Conservation (phyloP, 108 stramenopile species). For the Mediolabrus comicus region DNA sequence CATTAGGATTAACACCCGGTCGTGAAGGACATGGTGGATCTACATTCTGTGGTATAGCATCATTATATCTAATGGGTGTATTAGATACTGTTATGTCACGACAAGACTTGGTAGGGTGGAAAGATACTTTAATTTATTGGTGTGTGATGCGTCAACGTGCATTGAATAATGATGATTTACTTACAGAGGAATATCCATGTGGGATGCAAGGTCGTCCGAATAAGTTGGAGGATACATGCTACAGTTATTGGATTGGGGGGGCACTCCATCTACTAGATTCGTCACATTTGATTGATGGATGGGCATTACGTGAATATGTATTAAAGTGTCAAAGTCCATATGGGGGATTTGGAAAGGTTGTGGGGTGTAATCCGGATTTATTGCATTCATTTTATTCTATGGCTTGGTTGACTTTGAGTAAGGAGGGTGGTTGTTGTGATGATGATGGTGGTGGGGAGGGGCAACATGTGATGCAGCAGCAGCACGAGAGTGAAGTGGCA, state of each 20-base stretch:
- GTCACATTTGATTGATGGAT: conserved; percentile 54
- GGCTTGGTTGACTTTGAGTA: conserved; percentile 59
- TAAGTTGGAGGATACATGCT: conserved; percentile 89
- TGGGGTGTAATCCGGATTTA: conserved; percentile 75
- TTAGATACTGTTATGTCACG: conserved; percentile 51
- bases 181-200: conserved; percentile 15
- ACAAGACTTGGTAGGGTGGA: conserved; percentile 35
- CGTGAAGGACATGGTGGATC: conserved; percentile 85
- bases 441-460: not conserved
- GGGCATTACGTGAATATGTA: conserved; percentile 53
- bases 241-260: conserved; percentile 93
- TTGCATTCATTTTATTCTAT: conserved; percentile 89
- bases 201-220: conserved; percentile 90
- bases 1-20: conserved; percentile 62
- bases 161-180: no score
- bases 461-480: not conserved
- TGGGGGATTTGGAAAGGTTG: conserved; percentile 81
- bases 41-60: conserved; percentile 84
- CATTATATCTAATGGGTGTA: conserved; percentile 64
- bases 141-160: conserved; percentile 65
- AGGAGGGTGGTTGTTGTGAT: conserved; percentile 21
- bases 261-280: conserved; percentile 61
- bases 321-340: conserved; percentile 60
- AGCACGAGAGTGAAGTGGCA: conserved; percentile 10
- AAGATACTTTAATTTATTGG: conserved; percentile 62